Evolutionary conservation across 345 rosid genomes (phyloP), one percentile per base, ranked within the genome.

Genomic region (Lepidium didymum): DNA sequence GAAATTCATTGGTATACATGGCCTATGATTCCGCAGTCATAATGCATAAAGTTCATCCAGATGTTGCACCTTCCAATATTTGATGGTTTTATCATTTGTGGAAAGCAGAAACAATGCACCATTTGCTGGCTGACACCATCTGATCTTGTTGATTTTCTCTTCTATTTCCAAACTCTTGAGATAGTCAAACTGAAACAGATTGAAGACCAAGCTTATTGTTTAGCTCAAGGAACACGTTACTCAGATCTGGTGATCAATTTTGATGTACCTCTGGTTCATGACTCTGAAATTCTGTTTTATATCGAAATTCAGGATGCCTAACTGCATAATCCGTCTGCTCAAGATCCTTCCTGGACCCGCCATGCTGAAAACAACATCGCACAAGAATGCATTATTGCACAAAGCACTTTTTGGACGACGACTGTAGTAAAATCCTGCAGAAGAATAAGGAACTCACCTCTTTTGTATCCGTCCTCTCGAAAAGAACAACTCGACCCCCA

Each of bases 131-230:
- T 91, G 97, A 78, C 98, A 95, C 99, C 99, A 95, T 78, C 96
- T 84, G 79, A 95, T 95, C 83, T 95, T 95, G 86, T 91, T 95
- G 67, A 95, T 91, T 87, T 95, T 95, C 82, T 95, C 99, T 84
- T 95, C 99, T 80, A 95, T 95, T 77, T 95, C 99, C 96, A 95
- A 89, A 75, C 99, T 95, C 87, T 95, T 95, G 67, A 95, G 91
- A 82, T 95, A 95, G 82, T 95, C 99, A 83, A 95, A 95, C 99
- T 95, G 89, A 63, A 46, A 80, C 7, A 67, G 41, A 68, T 27
- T 29, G 40, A 43, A 56, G 47, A 56, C 36, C 15, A 31, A 68
- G 60, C 58, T 65, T 62, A 69, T 23, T 16, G 49, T 3, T 8
- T 3, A 34, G 51, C 63, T 64, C n/a, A 27, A 57, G 45, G 8